Conservation (phyloP, 75 land plant species). For the Pinus tabuliformis region DNA sequence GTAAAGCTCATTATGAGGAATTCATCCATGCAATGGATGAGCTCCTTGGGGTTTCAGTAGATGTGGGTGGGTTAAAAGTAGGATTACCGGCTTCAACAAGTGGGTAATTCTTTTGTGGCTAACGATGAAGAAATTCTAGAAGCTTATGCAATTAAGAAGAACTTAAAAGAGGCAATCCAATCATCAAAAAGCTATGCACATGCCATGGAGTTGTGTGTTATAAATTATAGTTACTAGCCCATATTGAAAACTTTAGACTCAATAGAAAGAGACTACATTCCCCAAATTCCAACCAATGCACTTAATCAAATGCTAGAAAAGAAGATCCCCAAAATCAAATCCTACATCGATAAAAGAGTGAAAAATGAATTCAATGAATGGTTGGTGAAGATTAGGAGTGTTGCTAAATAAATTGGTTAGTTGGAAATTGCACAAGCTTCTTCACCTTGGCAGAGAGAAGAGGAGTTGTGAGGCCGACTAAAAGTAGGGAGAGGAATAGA, state of each 20-base stretch:
- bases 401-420: conserved; percentile 81
- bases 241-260: conserved; percentile 74
- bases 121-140: conserved; percentile 78
- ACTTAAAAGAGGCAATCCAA: conserved; percentile 66
- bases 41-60: conserved; percentile 84
- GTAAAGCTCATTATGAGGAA: conserved; percentile 86
- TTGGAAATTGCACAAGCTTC: conserved; percentile 80
- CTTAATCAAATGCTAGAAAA: conserved; percentile 51
- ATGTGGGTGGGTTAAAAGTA: conserved; percentile 86
- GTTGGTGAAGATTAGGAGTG: conserved; percentile 78
- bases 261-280: conserved; percentile 71
- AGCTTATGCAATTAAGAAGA: conserved; percentile 66
- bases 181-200: conserved; percentile 51
- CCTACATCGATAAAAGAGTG: conserved; percentile 74
- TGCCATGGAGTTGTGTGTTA: conserved; percentile 57
- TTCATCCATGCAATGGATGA: conserved; percentile 95
- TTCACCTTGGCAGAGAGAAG: conserved; percentile 79
- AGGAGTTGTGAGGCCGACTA: neutral
- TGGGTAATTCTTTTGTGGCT: conserved; percentile 51
- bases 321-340: conserved; percentile 66
- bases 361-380: conserved; percentile 83
- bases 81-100: conserved; percentile 70
- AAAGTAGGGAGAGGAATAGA: no score
- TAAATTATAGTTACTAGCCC: conserved; percentile 69
- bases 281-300: conserved; percentile 52